Evolutionary conservation across 495 filamentous ascomycete species (phyloP).

Genomic region (Penicillium longicatenatum): DNA sequence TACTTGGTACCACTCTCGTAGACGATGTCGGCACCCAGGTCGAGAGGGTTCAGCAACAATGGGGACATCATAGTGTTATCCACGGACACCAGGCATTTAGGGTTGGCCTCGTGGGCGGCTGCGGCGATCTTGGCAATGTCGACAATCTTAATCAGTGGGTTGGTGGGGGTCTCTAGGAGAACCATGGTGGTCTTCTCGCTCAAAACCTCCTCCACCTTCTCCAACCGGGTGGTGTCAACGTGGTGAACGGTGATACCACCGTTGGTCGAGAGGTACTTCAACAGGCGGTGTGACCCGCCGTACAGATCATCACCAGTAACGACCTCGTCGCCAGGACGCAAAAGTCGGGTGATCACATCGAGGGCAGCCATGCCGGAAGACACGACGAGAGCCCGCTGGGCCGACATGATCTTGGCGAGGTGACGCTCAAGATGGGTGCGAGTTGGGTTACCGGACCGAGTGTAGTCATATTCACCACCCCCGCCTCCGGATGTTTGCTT

Average conservation of each 20-base stretch:
- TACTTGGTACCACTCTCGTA: conserved; percentile 99
- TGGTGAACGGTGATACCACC: conserved; percentile 92
- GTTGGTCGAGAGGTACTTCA: conserved; percentile 86
- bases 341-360: conserved; percentile 92
- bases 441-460: conserved; percentile 93
- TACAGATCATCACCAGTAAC: conserved; percentile 97
- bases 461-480: conserved; percentile 93
- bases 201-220: conserved; percentile 66
- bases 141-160: conserved; percentile 96
- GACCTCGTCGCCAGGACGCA: conserved; percentile 94
- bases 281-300: conserved; percentile 89
- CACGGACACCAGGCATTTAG: conserved; percentile 81
- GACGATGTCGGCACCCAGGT: conserved; percentile 91
- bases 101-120: conserved; percentile 74
- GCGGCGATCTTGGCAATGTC: conserved; percentile 80
- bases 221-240: conserved; percentile 83
- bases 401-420: conserved; percentile 97
- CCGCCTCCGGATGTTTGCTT: conserved; percentile 84
- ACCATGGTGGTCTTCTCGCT: conserved; percentile 89
- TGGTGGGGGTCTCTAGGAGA: conserved; percentile 92
- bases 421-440: conserved; percentile 95
- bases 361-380: conserved; percentile 96
- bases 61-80: conserved; percentile 99
- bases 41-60: conserved; percentile 86
- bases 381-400: conserved; percentile 85